Percentiles rank a stretch among this genome's conserved stretches.
Conservation (phyloP, 1,139 yeast species). For the Wickerhamomyces sp. region DNA sequence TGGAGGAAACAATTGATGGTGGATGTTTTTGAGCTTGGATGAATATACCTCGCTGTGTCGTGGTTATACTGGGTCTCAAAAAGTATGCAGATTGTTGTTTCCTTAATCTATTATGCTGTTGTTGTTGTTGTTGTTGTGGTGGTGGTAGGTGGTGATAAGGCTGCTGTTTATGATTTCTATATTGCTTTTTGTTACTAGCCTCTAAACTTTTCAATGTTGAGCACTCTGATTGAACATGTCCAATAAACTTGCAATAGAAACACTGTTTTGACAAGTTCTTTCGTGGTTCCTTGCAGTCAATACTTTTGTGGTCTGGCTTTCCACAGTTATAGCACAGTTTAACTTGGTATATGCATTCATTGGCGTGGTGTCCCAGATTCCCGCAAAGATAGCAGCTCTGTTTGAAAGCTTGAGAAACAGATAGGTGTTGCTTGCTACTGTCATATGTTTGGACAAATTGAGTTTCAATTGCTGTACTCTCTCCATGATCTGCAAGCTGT, state of each 20-base stretch:
- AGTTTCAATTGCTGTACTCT: no score
- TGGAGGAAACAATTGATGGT: background rate
- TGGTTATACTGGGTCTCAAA: background rate
- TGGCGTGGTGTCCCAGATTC: conserved; percentile 21
- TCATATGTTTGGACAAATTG: background rate
- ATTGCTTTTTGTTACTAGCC: background rate
- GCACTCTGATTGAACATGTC: conserved; percentile 22
- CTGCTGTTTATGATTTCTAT: background rate
- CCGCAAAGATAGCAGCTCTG: conserved; percentile 23
- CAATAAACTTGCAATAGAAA: conserved; percentile 18
- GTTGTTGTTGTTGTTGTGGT: conserved; percentile 3
- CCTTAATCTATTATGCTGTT: background rate
- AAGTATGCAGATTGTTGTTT: background rate
- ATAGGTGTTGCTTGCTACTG: conserved; percentile 4
- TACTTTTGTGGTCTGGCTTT: conserved; percentile 19
- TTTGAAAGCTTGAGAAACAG: conserved; percentile 18
- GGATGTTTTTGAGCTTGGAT: background rate
- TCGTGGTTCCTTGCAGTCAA: conserved; percentile 15
- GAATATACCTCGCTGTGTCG: background rate
- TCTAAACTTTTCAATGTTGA: conserved; percentile 3
- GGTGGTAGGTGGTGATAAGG: conserved; percentile 2
- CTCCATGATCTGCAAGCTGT: no score
- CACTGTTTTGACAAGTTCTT: conserved; percentile 17
- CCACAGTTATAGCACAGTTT: conserved; percentile 23
- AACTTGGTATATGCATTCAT: conserved; percentile 14